These are phyloP conservation scores for Sorghum bicolor DNA, from an alignment of 176 grass and related monocot genomes.

Conservation along the genomic window Sorghum_bicolor_NCBIv3 NC_012872.2:7045501-7046000, in stretches of 20 bases:
- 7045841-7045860: constrained; percentile 61
- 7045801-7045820: constrained; percentile 39
- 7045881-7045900: constrained; percentile 38
- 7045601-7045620: background rate
- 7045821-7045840: constrained; percentile 41
- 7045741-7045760: background rate
- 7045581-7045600: background rate
- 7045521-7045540: too few relatives aligned
- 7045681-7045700: too few relatives aligned
- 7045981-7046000: constrained; percentile 45
- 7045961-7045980: constrained; percentile 47
- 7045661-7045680: background rate
- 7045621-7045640: background rate
- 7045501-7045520: too few relatives aligned
- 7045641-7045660: background rate
- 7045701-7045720: too few relatives aligned
- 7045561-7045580: background rate
- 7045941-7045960: constrained; percentile 54
- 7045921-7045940: constrained; percentile 42
- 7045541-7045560: too few relatives aligned
- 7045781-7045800: constrained; percentile 42
- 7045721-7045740: too few relatives aligned
- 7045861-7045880: constrained; percentile 48
- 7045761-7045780: background rate
- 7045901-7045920: constrained; percentile 43